These are phyloP conservation scores for Syzygium malaccense DNA, from an alignment of 441 rosid genomes.

Conservation along the genomic window DNA sequence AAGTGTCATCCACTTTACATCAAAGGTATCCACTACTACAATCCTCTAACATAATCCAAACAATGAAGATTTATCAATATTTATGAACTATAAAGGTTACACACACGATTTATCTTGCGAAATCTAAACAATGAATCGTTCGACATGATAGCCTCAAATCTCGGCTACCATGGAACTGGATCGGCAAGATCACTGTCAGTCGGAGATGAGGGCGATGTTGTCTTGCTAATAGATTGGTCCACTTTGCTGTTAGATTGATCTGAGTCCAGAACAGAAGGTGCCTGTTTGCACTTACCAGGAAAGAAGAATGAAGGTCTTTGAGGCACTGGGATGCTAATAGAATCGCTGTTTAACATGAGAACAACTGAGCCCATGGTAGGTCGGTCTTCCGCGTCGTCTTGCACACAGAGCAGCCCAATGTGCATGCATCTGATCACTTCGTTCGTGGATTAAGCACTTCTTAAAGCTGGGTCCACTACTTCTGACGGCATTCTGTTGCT, in stretches of 20 bases:
- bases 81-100: background rate
- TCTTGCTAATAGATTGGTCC: background rate
- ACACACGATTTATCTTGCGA: background rate
- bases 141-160: background rate
- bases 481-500: background rate
- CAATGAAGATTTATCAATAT: background rate
- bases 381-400: background rate
- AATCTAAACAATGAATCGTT: background rate
- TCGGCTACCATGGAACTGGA: background rate
- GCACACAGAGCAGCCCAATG: background rate
- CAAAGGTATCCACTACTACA: background rate
- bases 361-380: background rate
- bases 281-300: background rate
- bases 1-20: background rate
- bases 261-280: background rate
- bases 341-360: background rate
- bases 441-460: background rate
- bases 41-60: background rate
- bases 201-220: background rate
- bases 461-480: background rate
- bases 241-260: background rate
- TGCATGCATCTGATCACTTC: background rate
- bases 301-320: background rate
- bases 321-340: background rate
- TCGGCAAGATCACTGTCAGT: background rate